Base-by-base conservation (phyloP, 495 filamentous ascomycete species). In the Echria macrotheca region DNA sequence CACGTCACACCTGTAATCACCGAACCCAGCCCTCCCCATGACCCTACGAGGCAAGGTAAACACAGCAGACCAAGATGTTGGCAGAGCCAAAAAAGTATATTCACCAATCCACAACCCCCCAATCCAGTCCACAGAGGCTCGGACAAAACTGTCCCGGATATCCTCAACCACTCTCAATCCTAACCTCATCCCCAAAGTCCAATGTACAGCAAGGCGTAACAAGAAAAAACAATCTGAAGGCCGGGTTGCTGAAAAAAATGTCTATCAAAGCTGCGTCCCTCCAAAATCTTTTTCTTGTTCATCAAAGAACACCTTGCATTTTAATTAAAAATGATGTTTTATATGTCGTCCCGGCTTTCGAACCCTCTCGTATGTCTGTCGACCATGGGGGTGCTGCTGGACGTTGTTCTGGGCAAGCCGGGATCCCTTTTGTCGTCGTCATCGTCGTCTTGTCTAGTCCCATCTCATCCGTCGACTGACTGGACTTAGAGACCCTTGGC, bases 401-500 rank as follows among this genome's bases (percentile, higher is more conserved):
- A n/a, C n/a, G n/a, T n/a, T n/a, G n/a, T n/a, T n/a, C n/a, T n/a
- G n/a, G n/a, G n/a, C n/a, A n/a, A n/a, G n/a, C n/a, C n/a, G n/a
- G n/a, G n/a, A n/a, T n/a, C n/a, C n/a, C n/a, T n/a, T n/a, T 18
- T 37, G 35, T 6, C 38, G 38, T 12, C 38, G 19, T 23, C 19
- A n/a, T n/a, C n/a, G n/a, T n/a, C n/a, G n/a, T n/a, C n/a, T n/a
- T n/a, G n/a, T n/a, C n/a, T n/a, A n/a, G n/a, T n/a, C n/a, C n/a
- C n/a, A n/a, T n/a, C n/a, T n/a, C n/a, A n/a, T n/a, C n/a, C n/a
- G n/a, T n/a, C n/a, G n/a, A n/a, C n/a, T n/a, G n/a, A n/a, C n/a
- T n/a, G n/a, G n/a, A n/a, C 35, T 60, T 64, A 66, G 39, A 59
- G 15, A 38, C 61, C 64, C 33, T 54, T 54, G 40, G 50, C 53